Evolutionary conservation across 2,329 filamentous ascomycete species (phyloP), one percentile per base, ranked within the genome.

Genomic region (Colletotrichum echinochloae): DNA sequence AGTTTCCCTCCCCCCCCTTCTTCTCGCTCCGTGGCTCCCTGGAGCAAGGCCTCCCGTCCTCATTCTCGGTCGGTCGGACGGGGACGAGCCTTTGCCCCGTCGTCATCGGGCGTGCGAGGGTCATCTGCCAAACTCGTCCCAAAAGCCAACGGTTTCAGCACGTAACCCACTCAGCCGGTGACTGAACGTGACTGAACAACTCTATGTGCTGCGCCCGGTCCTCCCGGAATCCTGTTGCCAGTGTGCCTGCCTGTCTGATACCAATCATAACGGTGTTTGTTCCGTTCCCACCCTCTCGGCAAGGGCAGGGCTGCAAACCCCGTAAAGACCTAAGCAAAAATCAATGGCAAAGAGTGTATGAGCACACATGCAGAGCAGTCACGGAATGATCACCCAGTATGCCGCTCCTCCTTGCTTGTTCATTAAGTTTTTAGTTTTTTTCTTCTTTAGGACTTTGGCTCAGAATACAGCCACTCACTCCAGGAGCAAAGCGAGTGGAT

Each of bases 401-500:
- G 64, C 67, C 51, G 57, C 67, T 55, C 64, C 57, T 63, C 57
- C 63, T 67, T 70, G 64, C 64, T 70, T 67, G 41, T 61, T 67
- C 57, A 61, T 62, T 67, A 67, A 70, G 56, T 59, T 52, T 70
- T 66, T n/a, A n/a, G n/a, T n/a, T n/a, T 55, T 66, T 39, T 18
- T 35, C 30, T 70, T 65, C 48, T 70, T 56, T 37, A 41, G 69
- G 59, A 51, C 54, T 56, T 69, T 64, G 59, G 60, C 60, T 71
- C 69, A 69, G 55, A 70, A 56, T 71, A 71, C 65, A 71, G 54
- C 65, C 69, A 71, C 69, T 70, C 65, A 64, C 69, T 65, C 28
- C 26, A 59, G 28, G 46, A 57, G 23, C 57, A 59, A 63, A 65
- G 69, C 65, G 46, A 71, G 69, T 70, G 69, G 69, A 60, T 49